A percentile compares a stretch with the other conserved stretches of the same genome.
phyloP scores from a whole-genome alignment of 2,329 filamentous ascomycete genomes.

The Calonectria crousiana region DNA sequence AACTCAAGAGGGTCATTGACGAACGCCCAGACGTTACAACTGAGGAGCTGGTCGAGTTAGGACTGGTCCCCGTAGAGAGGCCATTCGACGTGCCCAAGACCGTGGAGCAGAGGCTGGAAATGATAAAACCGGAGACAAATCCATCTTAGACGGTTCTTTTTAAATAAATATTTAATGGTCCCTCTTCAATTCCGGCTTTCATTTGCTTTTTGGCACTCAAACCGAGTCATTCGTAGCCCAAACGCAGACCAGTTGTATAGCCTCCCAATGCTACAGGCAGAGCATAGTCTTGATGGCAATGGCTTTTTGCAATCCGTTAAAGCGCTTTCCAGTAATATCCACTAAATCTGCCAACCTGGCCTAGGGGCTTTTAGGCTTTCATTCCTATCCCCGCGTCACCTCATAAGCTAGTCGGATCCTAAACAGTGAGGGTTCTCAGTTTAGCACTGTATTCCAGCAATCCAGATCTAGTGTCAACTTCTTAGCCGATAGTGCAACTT shows the following conservation, averaged over 20 bases:
- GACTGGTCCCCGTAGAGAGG: constrained; percentile 59
- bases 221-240: neutral
- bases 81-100: constrained; percentile 56
- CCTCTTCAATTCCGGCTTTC: neutral
- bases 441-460: neutral
- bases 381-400: neutral
- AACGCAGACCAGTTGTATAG: neutral
- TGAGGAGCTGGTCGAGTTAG: constrained; percentile 51
- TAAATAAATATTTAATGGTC: neutral
- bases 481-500: neutral
- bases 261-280: neutral
- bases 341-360: neutral
- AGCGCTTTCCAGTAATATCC: neutral
- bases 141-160: neutral
- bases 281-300: neutral
- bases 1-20: constrained; percentile 61
- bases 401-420: too few species aligned
- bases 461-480: neutral
- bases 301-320: neutral
- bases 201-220: neutral
- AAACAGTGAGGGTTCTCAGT: neutral
- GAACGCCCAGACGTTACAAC: constrained; percentile 49
- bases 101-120: constrained; percentile 48
- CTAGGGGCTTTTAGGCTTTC: neutral
- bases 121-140: constrained; percentile 35